Conservation (phyloP, 192 early-diverging fungal species). For the Coemansia brasiliensis region DNA sequence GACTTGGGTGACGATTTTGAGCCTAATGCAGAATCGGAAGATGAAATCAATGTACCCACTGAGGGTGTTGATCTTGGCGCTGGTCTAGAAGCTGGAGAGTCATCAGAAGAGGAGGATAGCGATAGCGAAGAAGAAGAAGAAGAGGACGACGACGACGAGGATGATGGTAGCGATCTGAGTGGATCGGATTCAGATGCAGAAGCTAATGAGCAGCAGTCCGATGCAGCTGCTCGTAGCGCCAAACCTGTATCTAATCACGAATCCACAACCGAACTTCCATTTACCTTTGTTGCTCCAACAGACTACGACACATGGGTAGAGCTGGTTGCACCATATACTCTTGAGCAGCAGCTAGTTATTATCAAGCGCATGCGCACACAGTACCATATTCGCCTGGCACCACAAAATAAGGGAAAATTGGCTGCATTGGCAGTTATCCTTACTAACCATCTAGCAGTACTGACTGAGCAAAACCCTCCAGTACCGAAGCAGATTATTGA, state of each 20-base stretch:
- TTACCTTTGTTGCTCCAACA: slow-evolving; percentile 79
- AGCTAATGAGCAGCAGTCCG: not conserved
- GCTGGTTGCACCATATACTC: slow-evolving; percentile 62
- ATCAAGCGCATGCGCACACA: slow-evolving; percentile 80
- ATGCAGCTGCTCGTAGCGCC: slow-evolving; percentile 8
- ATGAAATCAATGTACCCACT: slow-evolving; percentile 46
- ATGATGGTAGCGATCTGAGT: slow-evolving; percentile 51
- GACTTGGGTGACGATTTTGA: slow-evolving; percentile 71
- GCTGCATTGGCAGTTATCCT: slow-evolving; percentile 65
- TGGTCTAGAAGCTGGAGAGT: slow-evolving; percentile 28
- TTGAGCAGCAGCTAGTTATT: slow-evolving; percentile 72
- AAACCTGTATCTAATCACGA: not conserved
- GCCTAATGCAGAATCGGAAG: slow-evolving; percentile 33
- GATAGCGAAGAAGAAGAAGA: slow-evolving; percentile 52
- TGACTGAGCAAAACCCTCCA: slow-evolving; percentile 60
- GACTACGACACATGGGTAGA: slow-evolving; percentile 68
- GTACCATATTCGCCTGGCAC: slow-evolving; percentile 79
- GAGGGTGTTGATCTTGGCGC: slow-evolving; percentile 31
- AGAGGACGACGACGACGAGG: slow-evolving; percentile 54
- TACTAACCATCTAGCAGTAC: slow-evolving; percentile 67
- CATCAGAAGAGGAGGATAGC: slow-evolving; percentile 21
- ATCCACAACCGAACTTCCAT: slow-evolving; percentile 65
- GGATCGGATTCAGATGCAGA: slow-evolving; percentile 35
- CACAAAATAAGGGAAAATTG: slow-evolving; percentile 79
- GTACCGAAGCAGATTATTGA: slow-evolving; percentile 57